Conservation (phyloP, 2,329 filamentous ascomycete species). For the Neopestalotiopsis sp. region DNA sequence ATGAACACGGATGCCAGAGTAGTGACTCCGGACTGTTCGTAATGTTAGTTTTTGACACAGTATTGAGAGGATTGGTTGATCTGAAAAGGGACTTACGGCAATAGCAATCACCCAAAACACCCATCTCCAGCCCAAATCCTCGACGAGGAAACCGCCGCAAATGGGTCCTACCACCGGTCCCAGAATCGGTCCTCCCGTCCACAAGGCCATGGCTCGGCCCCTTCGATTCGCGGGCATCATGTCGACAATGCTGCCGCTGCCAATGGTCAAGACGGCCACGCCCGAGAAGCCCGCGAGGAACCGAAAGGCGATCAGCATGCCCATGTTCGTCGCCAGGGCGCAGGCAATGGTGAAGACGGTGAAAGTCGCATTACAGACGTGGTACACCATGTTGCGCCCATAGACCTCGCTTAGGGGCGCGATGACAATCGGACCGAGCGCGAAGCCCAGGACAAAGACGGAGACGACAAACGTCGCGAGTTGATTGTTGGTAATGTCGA, state of each 20-base stretch:
- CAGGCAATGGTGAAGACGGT: constrained; percentile 49
- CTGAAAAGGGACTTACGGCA: constrained; percentile 14
- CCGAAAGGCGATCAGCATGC: constrained; percentile 61
- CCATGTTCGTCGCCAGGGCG: constrained; percentile 55
- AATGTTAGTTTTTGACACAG: neutral
- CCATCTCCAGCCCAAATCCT: constrained; percentile 44
- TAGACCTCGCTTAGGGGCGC: constrained; percentile 65
- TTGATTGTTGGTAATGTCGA: constrained; percentile 11
- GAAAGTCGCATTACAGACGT: constrained; percentile 50
- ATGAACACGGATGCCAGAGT: constrained; percentile 36
- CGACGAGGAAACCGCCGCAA: constrained; percentile 40
- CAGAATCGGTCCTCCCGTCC: constrained; percentile 37
- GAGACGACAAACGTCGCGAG: constrained; percentile 21
- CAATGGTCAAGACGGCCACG: constrained; percentile 67
- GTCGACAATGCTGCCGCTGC: constrained; percentile 70
- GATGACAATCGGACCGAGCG: constrained; percentile 56
- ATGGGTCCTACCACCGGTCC: constrained; percentile 42
- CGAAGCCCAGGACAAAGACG: constrained; percentile 21
- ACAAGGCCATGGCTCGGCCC: constrained; percentile 53
- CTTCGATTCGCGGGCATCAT: constrained; percentile 58
- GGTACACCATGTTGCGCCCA: constrained; percentile 55
- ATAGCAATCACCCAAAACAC: constrained; percentile 44
- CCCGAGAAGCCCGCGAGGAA: constrained; percentile 68
- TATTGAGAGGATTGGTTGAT: no score
- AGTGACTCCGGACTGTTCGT: constrained; percentile 31